Base-by-base conservation (phyloP, 768 basidiomycete species). In the Boletellus ananas region DNA sequence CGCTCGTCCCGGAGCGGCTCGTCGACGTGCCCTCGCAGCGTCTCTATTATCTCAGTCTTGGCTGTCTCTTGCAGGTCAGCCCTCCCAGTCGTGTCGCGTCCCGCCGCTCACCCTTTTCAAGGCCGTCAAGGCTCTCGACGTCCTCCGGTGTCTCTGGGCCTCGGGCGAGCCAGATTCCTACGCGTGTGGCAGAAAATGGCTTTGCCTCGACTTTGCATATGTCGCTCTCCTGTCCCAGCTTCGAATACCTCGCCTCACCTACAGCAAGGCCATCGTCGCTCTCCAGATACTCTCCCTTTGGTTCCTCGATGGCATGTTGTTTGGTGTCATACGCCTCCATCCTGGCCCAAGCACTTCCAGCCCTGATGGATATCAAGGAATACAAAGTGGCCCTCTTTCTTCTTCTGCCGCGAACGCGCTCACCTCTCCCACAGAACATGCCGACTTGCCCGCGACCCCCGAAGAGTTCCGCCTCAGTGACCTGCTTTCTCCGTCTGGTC, bases 21-120 rank as follows among this genome's bases (percentile, higher is more conserved):
- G 57, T 93, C 27, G 87, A 89, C 61, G 73, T 83, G 5, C 87
- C 89, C 18, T 84, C 89, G 14, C 89, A 92, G 64, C 77, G 93
- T 43, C 77, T 89, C 6, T 90, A 94, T 60, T 78, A 79, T 55
- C 73, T 90, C 38, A 87, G 90, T 52, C 69, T 92, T 21, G 87
- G 85, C 8, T 77, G 84, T 35, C 73, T 92, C 2, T 74, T 88
- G 31, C 91, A 94, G 77, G 91, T 87, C 55, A 47, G 76, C 56
- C 7, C 23, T 0, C 20, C 0, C 0, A 6, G 6, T 6, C 14
- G 13, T 5, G 0, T 6, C 1, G 12, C 2, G 12, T 8, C 21
- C 20, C n/a, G n/a, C 34, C 43, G 5, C 40, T 59, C 37, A 58
- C 43, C 23, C 9, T 51, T 20, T 34, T 6, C 49, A 45, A 94